These are phyloP conservation scores for Capsicum chinense DNA, from an alignment of 257 asterid species.

Conservation along the genomic window DNA sequence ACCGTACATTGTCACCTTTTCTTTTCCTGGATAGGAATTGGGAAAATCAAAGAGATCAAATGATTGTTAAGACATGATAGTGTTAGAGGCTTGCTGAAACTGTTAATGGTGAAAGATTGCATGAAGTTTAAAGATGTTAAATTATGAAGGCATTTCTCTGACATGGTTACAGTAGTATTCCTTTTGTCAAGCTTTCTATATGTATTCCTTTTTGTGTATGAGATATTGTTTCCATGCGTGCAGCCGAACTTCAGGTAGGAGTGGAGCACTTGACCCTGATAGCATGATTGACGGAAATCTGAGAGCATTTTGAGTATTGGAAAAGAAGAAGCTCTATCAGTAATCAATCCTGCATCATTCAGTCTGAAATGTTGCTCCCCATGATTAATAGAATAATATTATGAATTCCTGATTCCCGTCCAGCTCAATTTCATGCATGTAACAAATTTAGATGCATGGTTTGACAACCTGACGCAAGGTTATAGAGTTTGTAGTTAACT, in stretches of 20 bases:
- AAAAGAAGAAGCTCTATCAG: conserved; percentile 4
- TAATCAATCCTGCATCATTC: not conserved
- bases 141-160: conserved; percentile 7
- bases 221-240: conserved; percentile 11
- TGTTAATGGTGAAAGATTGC: not conserved
- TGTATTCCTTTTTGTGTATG: not conserved
- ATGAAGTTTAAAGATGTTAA: conserved; percentile 13
- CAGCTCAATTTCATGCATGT: not conserved
- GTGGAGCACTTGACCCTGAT: not conserved
- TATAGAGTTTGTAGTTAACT: not conserved
- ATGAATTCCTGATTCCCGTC: not conserved
- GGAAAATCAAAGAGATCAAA: not conserved
- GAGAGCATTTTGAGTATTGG: not conserved
- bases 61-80: conserved; percentile 3
- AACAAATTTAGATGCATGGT: not conserved
- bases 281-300: not conserved
- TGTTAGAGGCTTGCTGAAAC: not conserved
- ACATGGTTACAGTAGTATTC: not conserved
- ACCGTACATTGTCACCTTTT: not conserved
- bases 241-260: conserved; percentile 13
- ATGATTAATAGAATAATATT: not conserved
- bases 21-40: conserved; percentile 4
- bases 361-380: not conserved
- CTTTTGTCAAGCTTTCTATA: not conserved
- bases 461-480: not conserved